A percentile compares a stretch with the other conserved stretches of the same genome.
These are phyloP conservation scores for Starmerella kuoi DNA, from an alignment of 805 yeast species.

Conservation along the genomic window DNA sequence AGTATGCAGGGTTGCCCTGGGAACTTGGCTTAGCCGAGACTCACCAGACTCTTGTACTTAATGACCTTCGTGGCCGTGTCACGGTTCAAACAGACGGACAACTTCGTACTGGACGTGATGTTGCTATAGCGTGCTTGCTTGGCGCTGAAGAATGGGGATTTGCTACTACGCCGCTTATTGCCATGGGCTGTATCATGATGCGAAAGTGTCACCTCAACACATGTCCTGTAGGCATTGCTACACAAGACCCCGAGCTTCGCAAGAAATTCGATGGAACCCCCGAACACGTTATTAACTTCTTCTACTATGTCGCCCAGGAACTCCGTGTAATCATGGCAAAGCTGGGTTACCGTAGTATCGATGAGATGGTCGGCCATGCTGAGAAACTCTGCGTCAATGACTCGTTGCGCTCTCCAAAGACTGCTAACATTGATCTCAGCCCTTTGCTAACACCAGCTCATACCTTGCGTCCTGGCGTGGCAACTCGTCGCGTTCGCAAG, in stretches of 20 bases:
- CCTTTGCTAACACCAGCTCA: constrained; percentile 97
- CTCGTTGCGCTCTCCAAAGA: constrained; percentile 75
- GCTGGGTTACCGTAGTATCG: constrained; percentile 87
- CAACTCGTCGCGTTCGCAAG: constrained; percentile 80
- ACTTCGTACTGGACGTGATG: constrained; percentile 90
- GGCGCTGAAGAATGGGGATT: constrained; percentile 99
- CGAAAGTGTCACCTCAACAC: constrained; percentile 87
- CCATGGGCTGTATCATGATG: constrained; percentile 96
- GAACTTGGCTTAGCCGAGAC: constrained; percentile 97
- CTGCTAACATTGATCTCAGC: constrained; percentile 77
- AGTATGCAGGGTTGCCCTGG: constrained; percentile 97
- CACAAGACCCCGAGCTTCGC: constrained; percentile 91
- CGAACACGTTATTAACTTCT: constrained; percentile 95
- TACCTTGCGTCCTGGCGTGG: constrained; percentile 90
- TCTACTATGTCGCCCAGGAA: constrained; percentile 88
- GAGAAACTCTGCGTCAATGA: constrained; percentile 80
- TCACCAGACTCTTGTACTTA: constrained; percentile 90
- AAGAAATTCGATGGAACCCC: constrained; percentile 92
- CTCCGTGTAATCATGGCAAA: constrained; percentile 86
- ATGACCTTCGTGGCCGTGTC: constrained; percentile 91
- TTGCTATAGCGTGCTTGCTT: constrained; percentile 86
- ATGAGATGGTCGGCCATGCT: constrained; percentile 97
- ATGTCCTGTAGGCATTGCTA: constrained; percentile 98
- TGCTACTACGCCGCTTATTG: constrained; percentile 92
- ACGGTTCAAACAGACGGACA: constrained; percentile 98